These are phyloP conservation scores for Leccinum rimulosum DNA, from an alignment of 768 basidiomycete species.

Conservation along the genomic window DNA sequence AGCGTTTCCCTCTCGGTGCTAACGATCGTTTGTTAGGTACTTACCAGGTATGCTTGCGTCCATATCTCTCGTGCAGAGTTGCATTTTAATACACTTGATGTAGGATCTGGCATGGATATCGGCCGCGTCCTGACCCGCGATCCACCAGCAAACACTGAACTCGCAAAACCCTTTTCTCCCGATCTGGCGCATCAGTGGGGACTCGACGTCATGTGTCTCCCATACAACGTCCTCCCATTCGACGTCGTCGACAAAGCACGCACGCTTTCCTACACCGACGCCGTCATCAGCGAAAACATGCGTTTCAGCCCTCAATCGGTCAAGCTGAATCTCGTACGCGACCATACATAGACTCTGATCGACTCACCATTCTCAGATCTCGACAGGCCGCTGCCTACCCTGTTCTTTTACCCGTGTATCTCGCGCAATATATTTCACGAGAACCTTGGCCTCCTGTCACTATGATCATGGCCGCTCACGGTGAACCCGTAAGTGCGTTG, in stretches of 20 bases:
- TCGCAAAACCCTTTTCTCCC: slow-evolving; percentile 46
- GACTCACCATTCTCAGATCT: slow-evolving; percentile 9
- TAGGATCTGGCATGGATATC: slow-evolving; percentile 32
- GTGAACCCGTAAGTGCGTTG: slow-evolving; percentile 21
- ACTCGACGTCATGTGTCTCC: slow-evolving; percentile 51
- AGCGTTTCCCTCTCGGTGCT: slow-evolving; percentile 6
- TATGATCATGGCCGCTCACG: slow-evolving; percentile 28
- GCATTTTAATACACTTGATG: neutral
- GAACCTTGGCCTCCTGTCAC: slow-evolving; percentile 30
- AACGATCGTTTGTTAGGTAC: slow-evolving; percentile 23
- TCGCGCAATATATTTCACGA: slow-evolving; percentile 46
- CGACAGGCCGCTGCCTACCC: slow-evolving; percentile 58
- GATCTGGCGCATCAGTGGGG: slow-evolving; percentile 48
- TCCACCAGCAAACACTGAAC: slow-evolving; percentile 17
- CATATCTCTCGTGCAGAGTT: neutral
- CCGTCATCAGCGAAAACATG: slow-evolving; percentile 37
- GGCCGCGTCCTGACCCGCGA: slow-evolving; percentile 43
- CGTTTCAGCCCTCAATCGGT: slow-evolving; percentile 44
- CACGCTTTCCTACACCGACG: slow-evolving; percentile 35
- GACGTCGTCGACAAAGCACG: slow-evolving; percentile 39
- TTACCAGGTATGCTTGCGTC: slow-evolving; percentile 24
- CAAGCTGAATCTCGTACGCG: slow-evolving; percentile 44
- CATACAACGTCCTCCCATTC: slow-evolving; percentile 55
- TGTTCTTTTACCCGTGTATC: slow-evolving; percentile 61
- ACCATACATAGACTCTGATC: neutral